phyloP scores from a whole-genome alignment of 345 rosid species.

The Kandelia obovata region DNA sequence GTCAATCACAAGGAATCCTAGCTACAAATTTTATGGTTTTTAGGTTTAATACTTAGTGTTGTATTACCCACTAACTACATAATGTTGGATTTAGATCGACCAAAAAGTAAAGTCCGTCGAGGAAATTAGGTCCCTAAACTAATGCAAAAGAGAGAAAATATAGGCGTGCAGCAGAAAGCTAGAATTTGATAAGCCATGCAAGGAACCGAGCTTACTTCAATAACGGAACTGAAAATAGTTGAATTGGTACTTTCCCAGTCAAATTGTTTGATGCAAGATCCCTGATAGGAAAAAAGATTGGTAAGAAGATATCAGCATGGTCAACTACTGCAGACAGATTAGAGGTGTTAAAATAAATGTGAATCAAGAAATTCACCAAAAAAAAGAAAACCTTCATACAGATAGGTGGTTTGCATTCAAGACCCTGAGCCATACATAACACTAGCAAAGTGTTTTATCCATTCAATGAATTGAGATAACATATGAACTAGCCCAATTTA shows the following conservation, averaged over 20 bases:
- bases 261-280: constrained; percentile 74
- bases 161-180: neutral
- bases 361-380: neutral
- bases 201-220: constrained; percentile 58
- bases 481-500: too few species aligned
- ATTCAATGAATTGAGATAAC: too few species aligned
- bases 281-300: constrained; percentile 35
- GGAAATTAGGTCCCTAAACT: neutral
- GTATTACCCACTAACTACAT: too few species aligned
- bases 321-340: neutral
- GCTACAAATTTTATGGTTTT: neutral
- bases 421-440: constrained; percentile 7
- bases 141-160: neutral
- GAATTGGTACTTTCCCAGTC: constrained; percentile 59
- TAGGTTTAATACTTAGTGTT: too few species aligned
- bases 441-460: neutral
- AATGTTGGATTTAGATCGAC: too few species aligned
- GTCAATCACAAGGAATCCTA: neutral
- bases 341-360: neutral
- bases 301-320: constrained; percentile 6
- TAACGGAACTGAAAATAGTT: constrained; percentile 52
- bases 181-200: constrained; percentile 2
- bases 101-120: too few species aligned
- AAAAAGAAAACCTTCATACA: constrained; percentile 1
- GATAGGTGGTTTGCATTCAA: constrained; percentile 19